These are phyloP conservation scores for Lophiotrema nucula DNA, from an alignment of 495 filamentous ascomycete species.

Conservation along the genomic window DNA sequence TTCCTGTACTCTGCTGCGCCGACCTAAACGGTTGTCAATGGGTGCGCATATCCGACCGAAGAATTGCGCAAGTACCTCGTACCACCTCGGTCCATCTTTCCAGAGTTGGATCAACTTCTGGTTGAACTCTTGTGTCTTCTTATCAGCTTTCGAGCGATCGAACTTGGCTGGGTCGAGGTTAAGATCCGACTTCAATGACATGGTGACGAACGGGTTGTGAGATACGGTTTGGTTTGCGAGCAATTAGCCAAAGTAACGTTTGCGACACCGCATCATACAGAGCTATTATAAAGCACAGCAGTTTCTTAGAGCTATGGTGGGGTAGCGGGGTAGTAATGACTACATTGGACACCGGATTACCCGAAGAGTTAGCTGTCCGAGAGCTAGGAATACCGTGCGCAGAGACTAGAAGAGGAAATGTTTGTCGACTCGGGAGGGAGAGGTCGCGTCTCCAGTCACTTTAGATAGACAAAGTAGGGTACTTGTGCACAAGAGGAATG, in stretches of 20 bases:
- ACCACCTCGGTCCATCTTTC: conserved; percentile 40
- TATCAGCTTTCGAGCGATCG: conserved; percentile 22
- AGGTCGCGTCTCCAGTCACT: too few relatives aligned
- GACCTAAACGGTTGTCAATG: conserved; percentile 35
- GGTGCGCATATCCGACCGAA: not conserved
- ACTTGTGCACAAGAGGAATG: too few relatives aligned
- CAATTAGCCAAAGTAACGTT: too few relatives aligned
- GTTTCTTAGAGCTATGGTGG: conserved; percentile 23
- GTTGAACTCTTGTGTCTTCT: conserved; percentile 39
- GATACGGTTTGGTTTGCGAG: too few relatives aligned
- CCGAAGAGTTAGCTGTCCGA: too few relatives aligned
- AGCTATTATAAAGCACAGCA: too few relatives aligned
- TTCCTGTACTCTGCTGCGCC: conserved; percentile 48
- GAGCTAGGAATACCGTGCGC: too few relatives aligned
- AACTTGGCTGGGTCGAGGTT: conserved; percentile 36
- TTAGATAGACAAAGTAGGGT: too few relatives aligned
- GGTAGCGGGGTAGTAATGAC: conserved; percentile 28
- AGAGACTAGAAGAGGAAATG: too few relatives aligned
- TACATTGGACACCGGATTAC: conserved; percentile 12
- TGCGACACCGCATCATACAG: too few relatives aligned
- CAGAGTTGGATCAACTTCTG: conserved; percentile 39
- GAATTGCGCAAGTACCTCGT: conserved; percentile 33
- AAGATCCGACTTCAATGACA: conserved; percentile 38
- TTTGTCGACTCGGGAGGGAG: too few relatives aligned
- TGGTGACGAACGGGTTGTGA: not conserved